Evolutionary conservation across 805 yeast genomes (phyloP).

Genomic region (Priceomyces castillae): DNA sequence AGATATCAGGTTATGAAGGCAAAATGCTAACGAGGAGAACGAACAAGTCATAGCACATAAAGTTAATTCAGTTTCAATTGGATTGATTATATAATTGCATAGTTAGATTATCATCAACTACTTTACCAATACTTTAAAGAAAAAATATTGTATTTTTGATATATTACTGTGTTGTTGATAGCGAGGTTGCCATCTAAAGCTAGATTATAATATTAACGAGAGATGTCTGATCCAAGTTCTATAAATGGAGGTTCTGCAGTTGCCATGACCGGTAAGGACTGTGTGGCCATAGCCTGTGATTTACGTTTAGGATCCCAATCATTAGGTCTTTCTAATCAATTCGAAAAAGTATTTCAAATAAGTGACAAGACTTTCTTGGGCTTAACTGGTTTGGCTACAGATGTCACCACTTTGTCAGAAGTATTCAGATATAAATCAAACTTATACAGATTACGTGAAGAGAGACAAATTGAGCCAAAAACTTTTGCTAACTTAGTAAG

Average conservation of each 20-base stretch:
- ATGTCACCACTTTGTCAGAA: slow-evolving; percentile 82
- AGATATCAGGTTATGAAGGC: neutral
- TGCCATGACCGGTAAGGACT: slow-evolving; percentile 98
- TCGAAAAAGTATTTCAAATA: slow-evolving; percentile 85
- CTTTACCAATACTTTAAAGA: neutral
- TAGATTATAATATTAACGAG: slow-evolving; percentile 1
- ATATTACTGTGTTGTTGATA: neutral
- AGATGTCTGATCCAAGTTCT: slow-evolving; percentile 76
- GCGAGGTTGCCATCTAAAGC: neutral
- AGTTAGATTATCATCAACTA: neutral
- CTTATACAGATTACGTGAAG: slow-evolving; percentile 86
- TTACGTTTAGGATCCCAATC: slow-evolving; percentile 92
- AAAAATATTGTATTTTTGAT: neutral
- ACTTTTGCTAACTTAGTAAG: slow-evolving; percentile 92
- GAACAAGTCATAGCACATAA: neutral
- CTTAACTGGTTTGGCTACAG: slow-evolving; percentile 92
- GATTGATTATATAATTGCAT: neutral
- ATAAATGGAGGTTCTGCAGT: slow-evolving; percentile 93
- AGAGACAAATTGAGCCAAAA: slow-evolving; percentile 87
- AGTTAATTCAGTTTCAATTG: neutral
- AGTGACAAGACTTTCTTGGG: slow-evolving; percentile 83
- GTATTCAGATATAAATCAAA: slow-evolving; percentile 82
- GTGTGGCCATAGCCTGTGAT: slow-evolving; percentile 97
- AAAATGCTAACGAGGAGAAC: neutral
- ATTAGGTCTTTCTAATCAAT: slow-evolving; percentile 85